These are phyloP conservation scores for Hypoxylon fragiforme DNA, from an alignment of 495 filamentous ascomycete genomes.

Conservation along the genomic window DNA sequence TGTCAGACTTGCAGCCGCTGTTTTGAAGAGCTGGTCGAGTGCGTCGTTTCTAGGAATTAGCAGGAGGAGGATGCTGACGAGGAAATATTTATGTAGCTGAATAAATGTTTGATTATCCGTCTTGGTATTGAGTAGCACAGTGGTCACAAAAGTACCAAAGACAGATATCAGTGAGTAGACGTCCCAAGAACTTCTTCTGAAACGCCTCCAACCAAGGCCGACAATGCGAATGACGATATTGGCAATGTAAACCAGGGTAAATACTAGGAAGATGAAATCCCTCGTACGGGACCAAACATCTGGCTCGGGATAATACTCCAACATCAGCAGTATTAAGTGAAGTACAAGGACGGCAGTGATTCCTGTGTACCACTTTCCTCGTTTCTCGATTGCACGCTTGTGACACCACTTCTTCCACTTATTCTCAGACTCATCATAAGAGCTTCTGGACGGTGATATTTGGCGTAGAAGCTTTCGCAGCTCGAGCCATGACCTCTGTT, in stretches of 20 bases:
- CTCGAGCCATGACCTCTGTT: constrained; percentile 97
- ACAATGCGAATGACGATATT: constrained; percentile 85
- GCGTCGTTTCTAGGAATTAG: constrained; percentile 97
- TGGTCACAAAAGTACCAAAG: constrained; percentile 78
- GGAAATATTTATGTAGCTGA: constrained; percentile 87
- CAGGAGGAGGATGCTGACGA: constrained; percentile 87
- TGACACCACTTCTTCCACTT: constrained; percentile 93
- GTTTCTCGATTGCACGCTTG: constrained; percentile 88
- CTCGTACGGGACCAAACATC: constrained; percentile 65
- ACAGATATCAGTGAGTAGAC: constrained; percentile 83
- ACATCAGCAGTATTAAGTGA: constrained; percentile 78
- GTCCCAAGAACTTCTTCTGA: constrained; percentile 94
- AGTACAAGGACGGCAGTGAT: constrained; percentile 78
- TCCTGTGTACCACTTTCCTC: constrained; percentile 84
- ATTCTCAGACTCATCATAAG: constrained; percentile 69
- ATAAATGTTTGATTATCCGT: constrained; percentile 61
- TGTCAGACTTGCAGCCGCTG: constrained; percentile 90
- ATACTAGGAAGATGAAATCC: constrained; percentile 77
- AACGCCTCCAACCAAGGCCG: constrained; percentile 90
- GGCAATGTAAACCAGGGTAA: constrained; percentile 81
- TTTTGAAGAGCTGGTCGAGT: constrained; percentile 98
- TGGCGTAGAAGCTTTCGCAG: constrained; percentile 90
- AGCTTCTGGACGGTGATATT: constrained; percentile 89
- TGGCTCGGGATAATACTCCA: constrained; percentile 82
- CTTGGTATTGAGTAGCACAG: constrained; percentile 66